Evolutionary conservation across 179 eudicot genomes (phyloP).

Genomic region (Beta macrorhiza): DNA sequence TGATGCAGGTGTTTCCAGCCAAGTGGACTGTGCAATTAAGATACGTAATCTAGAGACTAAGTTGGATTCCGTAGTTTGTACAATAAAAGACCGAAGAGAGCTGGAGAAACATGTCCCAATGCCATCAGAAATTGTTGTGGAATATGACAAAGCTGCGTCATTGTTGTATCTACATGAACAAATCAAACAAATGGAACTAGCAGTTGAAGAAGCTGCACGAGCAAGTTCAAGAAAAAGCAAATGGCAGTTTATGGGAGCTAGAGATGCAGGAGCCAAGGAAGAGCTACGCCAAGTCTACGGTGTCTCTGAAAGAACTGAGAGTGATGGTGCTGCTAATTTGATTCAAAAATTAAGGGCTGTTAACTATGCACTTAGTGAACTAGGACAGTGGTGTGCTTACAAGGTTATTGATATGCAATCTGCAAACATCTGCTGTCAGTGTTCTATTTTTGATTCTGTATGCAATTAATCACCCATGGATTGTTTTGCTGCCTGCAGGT

Average conservation of each 20-base stretch:
- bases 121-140: slow-evolving; percentile 93
- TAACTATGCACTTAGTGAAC: slow-evolving; percentile 92
- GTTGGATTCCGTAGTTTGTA: slow-evolving; percentile 87
- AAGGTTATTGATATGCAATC: slow-evolving; percentile 51
- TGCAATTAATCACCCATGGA: background rate
- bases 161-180: slow-evolving; percentile 90
- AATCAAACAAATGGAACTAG: slow-evolving; percentile 84
- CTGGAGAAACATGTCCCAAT: slow-evolving; percentile 98
- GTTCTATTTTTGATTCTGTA: slow-evolving; percentile 16
- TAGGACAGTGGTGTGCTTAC: slow-evolving; percentile 99
- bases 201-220: slow-evolving; percentile 90
- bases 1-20: slow-evolving; percentile 90
- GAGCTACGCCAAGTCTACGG: slow-evolving; percentile 96
- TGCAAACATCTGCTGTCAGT: background rate
- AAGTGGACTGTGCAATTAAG: slow-evolving; percentile 96
- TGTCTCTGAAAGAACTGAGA: slow-evolving; percentile 98
- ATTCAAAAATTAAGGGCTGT: slow-evolving; percentile 96
- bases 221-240: slow-evolving; percentile 91
- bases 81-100: slow-evolving; percentile 92
- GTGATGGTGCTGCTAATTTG: slow-evolving; percentile 97
- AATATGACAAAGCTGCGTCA: slow-evolving; percentile 89
- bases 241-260: slow-evolving; percentile 99
- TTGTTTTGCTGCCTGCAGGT: slow-evolving; percentile 56
- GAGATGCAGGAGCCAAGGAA: slow-evolving; percentile 98
- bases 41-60: slow-evolving; percentile 95